Conservation (phyloP, 2,329 filamentous ascomycete species). For the Trichoderma aggressivum region DNA sequence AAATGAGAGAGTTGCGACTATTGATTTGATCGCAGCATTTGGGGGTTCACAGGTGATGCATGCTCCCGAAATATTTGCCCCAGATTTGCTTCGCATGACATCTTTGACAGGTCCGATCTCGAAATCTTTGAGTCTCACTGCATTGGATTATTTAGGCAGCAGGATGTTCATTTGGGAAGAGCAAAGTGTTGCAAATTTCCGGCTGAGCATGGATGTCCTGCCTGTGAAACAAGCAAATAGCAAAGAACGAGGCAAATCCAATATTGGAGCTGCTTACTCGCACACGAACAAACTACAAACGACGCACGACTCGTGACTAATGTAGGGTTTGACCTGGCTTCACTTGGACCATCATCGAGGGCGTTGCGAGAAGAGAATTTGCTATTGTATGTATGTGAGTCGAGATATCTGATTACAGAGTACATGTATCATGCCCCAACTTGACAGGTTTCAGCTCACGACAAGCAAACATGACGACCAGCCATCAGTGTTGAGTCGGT, state of each 20-base stretch:
- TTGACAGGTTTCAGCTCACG: not conserved
- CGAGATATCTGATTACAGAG: not conserved
- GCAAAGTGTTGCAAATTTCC: not conserved
- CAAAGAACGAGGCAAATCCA: not conserved
- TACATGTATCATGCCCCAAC: not conserved
- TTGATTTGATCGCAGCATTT: not conserved
- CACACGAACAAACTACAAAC: not conserved
- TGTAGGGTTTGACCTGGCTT: not conserved
- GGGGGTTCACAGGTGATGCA: not conserved
- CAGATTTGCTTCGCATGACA: not conserved
- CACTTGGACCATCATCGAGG: not conserved
- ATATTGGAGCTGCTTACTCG: not conserved
- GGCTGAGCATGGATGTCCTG: not conserved
- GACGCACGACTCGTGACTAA: not conserved
- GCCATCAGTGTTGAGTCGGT: not conserved
- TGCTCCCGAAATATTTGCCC: not conserved
- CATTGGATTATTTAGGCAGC: not conserved
- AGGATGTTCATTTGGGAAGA: not conserved
- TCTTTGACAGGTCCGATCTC: constrained; percentile 11
- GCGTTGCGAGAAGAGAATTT: not conserved
- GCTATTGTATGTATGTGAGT: not conserved
- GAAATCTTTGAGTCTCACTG: not conserved
- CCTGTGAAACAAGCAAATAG: not conserved
- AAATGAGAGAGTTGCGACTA: not conserved
- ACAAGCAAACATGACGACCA: not conserved